Percentiles rank a stretch among this genome's conserved stretches.
Conservation (phyloP, 495 filamentous ascomycete genomes). For the Neurospora sp. region DNA sequence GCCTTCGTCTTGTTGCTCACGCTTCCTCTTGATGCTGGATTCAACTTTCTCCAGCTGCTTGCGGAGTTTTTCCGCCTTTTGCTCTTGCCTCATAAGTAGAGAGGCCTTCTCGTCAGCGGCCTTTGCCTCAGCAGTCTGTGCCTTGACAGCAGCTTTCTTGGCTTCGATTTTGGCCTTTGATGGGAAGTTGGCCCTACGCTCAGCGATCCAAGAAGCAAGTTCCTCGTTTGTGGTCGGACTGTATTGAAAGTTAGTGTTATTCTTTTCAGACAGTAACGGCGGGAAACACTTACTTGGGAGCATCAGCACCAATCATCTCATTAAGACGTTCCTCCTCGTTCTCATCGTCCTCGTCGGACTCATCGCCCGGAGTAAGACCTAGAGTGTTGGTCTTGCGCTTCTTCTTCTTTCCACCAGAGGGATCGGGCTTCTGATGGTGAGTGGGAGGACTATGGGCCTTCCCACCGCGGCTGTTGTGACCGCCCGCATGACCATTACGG, state of each 20-base stretch:
- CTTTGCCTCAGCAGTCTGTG: conserved; percentile 18
- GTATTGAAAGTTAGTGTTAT: neutral
- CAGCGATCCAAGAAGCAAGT: neutral
- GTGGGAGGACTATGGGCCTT: conserved; percentile 24
- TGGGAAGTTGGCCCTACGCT: neutral
- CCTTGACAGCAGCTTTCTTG: conserved; percentile 3
- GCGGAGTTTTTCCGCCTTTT: conserved; percentile 40
- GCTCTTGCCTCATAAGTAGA: conserved; percentile 31
- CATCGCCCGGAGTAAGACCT: conserved; percentile 66
- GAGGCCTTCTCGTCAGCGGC: conserved; percentile 9
- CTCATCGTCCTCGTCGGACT: conserved; percentile 63
- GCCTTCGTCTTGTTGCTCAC: conserved; percentile 45
- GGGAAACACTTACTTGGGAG: conserved; percentile 35
- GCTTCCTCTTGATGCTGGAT: conserved; percentile 46
- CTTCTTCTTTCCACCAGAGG: conserved; percentile 58
- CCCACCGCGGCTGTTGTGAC: conserved; percentile 16
- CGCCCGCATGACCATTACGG: conserved; percentile 15
- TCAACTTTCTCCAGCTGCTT: conserved; percentile 42
- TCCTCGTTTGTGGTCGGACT: neutral
- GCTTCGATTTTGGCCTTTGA: neutral
- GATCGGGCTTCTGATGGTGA: conserved; percentile 56
- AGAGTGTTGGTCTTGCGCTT: conserved; percentile 70
- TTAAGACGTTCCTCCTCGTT: conserved; percentile 59
- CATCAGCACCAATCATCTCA: conserved; percentile 44
- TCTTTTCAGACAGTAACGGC: conserved; percentile 14